These are phyloP conservation scores for Angophora floribunda DNA, from an alignment of 345 rosid genomes.

Conservation along the genomic window DNA sequence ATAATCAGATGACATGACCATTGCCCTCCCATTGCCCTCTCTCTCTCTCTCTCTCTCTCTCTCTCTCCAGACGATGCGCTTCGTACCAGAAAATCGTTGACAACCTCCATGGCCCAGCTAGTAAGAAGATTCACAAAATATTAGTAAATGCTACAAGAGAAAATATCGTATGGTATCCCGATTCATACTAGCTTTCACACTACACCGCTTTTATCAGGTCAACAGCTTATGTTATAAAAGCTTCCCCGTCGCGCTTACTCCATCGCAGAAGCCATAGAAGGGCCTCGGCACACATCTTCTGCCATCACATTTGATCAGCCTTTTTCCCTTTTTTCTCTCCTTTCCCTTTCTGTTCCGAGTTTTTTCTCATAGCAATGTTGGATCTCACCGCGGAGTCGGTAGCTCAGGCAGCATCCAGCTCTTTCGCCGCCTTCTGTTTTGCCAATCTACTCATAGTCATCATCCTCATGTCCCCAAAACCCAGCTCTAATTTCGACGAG, in stretches of 20 bases:
- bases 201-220: neutral
- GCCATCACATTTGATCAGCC: neutral
- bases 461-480: slow-evolving; percentile 16
- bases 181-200: slow-evolving; percentile 13
- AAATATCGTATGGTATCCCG: neutral
- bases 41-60: neutral
- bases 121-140: neutral
- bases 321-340: neutral
- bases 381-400: slow-evolving; percentile 1
- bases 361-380: neutral
- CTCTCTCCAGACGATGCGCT: neutral
- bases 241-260: slow-evolving; percentile 10
- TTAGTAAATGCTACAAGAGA: neutral
- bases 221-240: slow-evolving; percentile 2
- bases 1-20: too few species aligned
- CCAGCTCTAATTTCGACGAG: neutral
- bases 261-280: neutral
- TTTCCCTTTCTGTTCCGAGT: neutral
- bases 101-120: neutral
- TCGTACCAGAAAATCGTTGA: neutral
- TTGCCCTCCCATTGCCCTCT: neutral
- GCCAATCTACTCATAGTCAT: slow-evolving; percentile 19
- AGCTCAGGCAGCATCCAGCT: slow-evolving; percentile 11
- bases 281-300: neutral
- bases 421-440: slow-evolving; percentile 21